phyloP scores from a whole-genome alignment of 352 stramenopile genomes.

The Pythium myriotylum region DNA sequence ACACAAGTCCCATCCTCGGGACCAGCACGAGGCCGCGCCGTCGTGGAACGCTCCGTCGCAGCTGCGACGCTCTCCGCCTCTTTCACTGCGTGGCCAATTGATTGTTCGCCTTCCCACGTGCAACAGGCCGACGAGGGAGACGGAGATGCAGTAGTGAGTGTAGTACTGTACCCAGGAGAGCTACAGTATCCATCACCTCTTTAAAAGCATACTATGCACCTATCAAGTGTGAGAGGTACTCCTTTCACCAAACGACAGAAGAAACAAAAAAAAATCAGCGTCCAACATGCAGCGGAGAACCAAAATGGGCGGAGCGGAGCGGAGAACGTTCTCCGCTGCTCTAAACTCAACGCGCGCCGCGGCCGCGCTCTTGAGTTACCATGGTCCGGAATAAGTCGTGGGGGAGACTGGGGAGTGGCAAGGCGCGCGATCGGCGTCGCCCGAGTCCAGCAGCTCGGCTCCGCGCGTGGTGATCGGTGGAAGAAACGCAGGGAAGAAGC shows the following conservation, averaged over 20 bases:
- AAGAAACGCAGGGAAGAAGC: conserved; percentile 8
- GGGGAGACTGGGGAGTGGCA: background rate
- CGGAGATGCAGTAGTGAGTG: too few relatives aligned
- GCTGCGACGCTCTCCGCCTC: background rate
- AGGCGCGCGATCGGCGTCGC: background rate
- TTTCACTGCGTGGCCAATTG: background rate
- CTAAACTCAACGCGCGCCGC: too few relatives aligned
- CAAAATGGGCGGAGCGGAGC: background rate
- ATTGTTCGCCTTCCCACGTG: background rate
- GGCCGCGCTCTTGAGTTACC: background rate
- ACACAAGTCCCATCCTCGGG: too few relatives aligned
- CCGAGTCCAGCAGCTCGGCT: background rate
- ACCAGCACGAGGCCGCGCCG: background rate
- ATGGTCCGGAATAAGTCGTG: background rate
- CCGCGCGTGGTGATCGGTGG: background rate
- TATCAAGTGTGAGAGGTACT: background rate
- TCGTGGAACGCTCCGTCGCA: background rate
- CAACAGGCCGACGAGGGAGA: too few relatives aligned
- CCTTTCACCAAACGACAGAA: background rate
- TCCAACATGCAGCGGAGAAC: background rate
- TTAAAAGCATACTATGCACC: background rate
- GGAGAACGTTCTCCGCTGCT: background rate
- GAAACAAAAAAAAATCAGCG: background rate
- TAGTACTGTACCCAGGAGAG: background rate
- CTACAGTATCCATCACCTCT: too few relatives aligned